Percentiles rank a stretch among this genome's conserved stretches.
These are phyloP conservation scores for Mycotypha africana DNA, from an alignment of 371 early-diverging fungal species.

Conservation along the genomic window DNA sequence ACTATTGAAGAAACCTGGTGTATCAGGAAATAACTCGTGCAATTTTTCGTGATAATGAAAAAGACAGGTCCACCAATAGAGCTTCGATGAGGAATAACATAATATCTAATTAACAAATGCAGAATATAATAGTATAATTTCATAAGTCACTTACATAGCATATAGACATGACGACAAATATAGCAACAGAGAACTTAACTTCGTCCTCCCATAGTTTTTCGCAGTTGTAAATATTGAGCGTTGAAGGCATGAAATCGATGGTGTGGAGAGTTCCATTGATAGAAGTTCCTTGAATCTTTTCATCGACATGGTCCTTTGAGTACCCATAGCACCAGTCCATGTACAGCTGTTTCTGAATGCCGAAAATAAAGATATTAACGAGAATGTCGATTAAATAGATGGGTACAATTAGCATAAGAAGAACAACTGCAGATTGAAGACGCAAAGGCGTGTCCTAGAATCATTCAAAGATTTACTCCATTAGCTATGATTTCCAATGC, in stretches of 20 bases:
- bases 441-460: not conserved
- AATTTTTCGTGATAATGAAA: conserved; percentile 35
- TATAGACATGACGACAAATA: conserved; percentile 21
- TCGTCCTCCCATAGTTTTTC: conserved; percentile 38
- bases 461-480: no score
- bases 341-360: conserved; percentile 28
- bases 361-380: conserved; percentile 16
- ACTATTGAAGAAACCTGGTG: not conserved
- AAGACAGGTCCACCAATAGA: conserved; percentile 34
- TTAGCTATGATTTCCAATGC: no score
- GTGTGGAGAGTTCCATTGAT: not conserved
- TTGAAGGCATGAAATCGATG: not conserved
- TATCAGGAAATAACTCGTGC: conserved; percentile 5
- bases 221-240: conserved; percentile 18
- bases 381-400: conserved; percentile 5
- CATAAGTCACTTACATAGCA: conserved; percentile 39
- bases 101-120: not conserved
- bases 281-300: not conserved
- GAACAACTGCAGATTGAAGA: conserved; percentile 1
- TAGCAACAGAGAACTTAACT: conserved; percentile 25
- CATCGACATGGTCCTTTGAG: conserved; percentile 5
- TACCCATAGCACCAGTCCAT: conserved; percentile 21
- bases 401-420: conserved; percentile 5
- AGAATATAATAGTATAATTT: no score
- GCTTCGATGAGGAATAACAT: conserved; percentile 3